Conservation (phyloP, 257 asterid species). For the Parsonsia alboflavescens region DNA sequence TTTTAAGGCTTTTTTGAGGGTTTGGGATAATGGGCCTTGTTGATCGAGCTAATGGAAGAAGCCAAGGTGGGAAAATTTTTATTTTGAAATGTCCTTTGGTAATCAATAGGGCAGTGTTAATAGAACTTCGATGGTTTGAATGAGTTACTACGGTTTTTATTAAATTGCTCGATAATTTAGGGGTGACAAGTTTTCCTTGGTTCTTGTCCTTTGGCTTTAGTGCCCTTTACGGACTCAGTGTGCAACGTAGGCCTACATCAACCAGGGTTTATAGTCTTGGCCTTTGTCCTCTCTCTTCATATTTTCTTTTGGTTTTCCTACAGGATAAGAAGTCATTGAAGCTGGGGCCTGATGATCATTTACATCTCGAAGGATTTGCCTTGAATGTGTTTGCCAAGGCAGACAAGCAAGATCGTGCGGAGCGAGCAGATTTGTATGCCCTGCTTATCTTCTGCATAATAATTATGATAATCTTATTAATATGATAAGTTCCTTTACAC, state of each 20-base stretch:
- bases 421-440: slow-evolving; percentile 75
- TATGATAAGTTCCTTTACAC: not conserved
- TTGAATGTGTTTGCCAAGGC: slow-evolving; percentile 79
- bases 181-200: not conserved
- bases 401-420: slow-evolving; percentile 95
- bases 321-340: slow-evolving; percentile 87
- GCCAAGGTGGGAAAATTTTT: not conserved
- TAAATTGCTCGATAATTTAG: not conserved
- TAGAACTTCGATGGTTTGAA: not conserved
- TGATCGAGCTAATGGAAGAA: not conserved
- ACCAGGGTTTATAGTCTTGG: not conserved
- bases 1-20: not conserved
- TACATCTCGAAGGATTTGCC: slow-evolving; percentile 91
- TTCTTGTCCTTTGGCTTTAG: not conserved
- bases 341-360: slow-evolving; percentile 76
- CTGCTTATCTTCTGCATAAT: slow-evolving; percentile 5
- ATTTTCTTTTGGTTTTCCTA: slow-evolving; percentile 6
- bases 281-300: not conserved
- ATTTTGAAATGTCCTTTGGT: not conserved
- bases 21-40: not conserved
- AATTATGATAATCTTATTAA: not conserved
- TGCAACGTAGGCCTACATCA: not conserved
- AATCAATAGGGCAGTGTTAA: not conserved
- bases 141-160: not conserved
- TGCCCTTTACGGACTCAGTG: not conserved